phyloP scores from a whole-genome alignment of 441 rosid genomes.

The Populus hybrid region DNA sequence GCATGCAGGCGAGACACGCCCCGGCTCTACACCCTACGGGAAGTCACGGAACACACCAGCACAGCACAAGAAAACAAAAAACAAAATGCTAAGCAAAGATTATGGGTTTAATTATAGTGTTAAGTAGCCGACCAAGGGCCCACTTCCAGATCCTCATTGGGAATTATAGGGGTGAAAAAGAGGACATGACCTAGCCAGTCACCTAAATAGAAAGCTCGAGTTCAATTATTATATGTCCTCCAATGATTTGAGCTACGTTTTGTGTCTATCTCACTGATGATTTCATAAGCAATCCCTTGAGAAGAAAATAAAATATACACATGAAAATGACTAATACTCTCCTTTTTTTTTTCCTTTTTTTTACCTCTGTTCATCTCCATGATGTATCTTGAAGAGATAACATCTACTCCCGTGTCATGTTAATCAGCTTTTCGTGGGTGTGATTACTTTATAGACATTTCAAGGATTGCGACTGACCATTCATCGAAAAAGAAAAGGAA shows the following conservation, averaged over 20 bases:
- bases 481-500: not conserved
- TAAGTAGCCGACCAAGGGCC: slow-evolving; percentile 28
- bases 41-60: not conserved
- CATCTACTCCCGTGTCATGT: not conserved
- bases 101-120: too few species aligned
- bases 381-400: not conserved
- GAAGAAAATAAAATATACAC: not conserved
- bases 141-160: slow-evolving; percentile 26
- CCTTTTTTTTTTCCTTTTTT: too few species aligned
- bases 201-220: slow-evolving; percentile 7
- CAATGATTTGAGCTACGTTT: slow-evolving; percentile 27
- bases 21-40: not conserved
- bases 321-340: not conserved
- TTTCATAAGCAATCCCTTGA: too few species aligned
- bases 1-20: not conserved
- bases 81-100: too few species aligned
- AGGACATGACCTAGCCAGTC: slow-evolving; percentile 16
- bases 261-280: too few species aligned
- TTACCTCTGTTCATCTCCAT: not conserved
- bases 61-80: not conserved
- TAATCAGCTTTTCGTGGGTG: not conserved
- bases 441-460: not conserved
- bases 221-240: slow-evolving; percentile 21
- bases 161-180: slow-evolving; percentile 11
- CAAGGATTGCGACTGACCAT: not conserved